A percentile compares a stretch with the other conserved stretches of the same genome.
These are phyloP conservation scores for Solanum peruvianum DNA, from an alignment of 257 asterid genomes.

Conservation along the genomic window DNA sequence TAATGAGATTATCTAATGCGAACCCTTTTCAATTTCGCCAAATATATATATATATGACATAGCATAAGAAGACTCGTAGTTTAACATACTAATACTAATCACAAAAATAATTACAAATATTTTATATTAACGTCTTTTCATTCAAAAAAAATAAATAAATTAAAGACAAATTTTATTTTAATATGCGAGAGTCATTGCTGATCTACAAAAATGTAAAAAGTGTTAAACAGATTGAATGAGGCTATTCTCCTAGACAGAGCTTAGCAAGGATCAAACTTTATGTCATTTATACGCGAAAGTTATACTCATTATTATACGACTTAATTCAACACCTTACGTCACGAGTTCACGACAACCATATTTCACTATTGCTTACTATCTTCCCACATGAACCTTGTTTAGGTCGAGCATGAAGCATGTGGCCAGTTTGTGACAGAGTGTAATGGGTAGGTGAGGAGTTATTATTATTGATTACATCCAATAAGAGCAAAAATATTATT, in stretches of 20 bases:
- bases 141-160: not conserved
- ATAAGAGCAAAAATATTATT: not conserved
- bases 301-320: not conserved
- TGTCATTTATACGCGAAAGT: not conserved
- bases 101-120: not conserved
- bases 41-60: too few species aligned
- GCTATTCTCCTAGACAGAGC: accelerated
- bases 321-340: not conserved
- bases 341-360: not conserved
- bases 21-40: not conserved
- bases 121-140: not conserved
- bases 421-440: not conserved
- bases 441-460: not conserved
- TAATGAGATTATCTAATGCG: not conserved
- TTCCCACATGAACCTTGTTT: not conserved
- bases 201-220: accelerated
- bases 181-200: not conserved
- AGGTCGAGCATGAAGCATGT: not conserved
- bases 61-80: accelerated
- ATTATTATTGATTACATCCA: not conserved
- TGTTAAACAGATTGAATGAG: not conserved
- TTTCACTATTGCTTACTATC: not conserved
- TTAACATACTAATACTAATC: not conserved
- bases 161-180: not conserved
- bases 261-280: not conserved